A percentile compares a stretch with the other conserved stretches of the same genome.
Conservation (phyloP, 192 early-diverging fungal genomes). For the Linnemannia exigua region DNA sequence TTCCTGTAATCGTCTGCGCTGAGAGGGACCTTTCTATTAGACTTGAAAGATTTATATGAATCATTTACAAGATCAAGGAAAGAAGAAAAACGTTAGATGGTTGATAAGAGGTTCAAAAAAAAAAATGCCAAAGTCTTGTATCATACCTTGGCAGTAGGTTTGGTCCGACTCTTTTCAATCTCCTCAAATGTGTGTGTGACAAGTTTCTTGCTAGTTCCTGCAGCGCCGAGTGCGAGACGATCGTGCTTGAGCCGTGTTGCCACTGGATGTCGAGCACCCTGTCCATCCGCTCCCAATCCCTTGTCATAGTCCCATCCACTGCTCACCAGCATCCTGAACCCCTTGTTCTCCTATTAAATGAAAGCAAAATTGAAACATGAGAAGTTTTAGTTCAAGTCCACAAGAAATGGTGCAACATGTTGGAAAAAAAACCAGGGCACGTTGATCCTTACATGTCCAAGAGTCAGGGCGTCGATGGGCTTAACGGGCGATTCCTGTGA, state of each 20-base stretch:
- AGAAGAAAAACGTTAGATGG: neutral
- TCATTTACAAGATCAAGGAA: neutral
- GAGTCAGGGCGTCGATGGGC: conserved; percentile 30
- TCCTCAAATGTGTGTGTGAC: conserved; percentile 39
- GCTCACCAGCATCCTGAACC: conserved; percentile 61
- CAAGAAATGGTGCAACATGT: too few species aligned
- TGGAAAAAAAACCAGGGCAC: too few species aligned
- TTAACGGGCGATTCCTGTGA: conserved; percentile 42
- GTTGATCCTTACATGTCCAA: conserved; percentile 34
- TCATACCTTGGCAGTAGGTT: conserved; percentile 38
- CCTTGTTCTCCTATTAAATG: conserved; percentile 49
- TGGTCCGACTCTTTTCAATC: conserved; percentile 35
- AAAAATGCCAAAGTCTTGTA: neutral
- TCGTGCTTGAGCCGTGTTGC: conserved; percentile 63
- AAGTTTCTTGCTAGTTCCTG: conserved; percentile 24
- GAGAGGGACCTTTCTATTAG: conserved; percentile 32
- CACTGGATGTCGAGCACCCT: conserved; percentile 61
- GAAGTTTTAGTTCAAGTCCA: neutral
- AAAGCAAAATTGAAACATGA: neutral
- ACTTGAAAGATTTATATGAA: conserved; percentile 9
- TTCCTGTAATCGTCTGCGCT: conserved; percentile 41
- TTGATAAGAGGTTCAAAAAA: neutral
- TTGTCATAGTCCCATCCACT: conserved; percentile 68
- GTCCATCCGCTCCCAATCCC: conserved; percentile 59
- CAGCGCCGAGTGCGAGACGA: conserved; percentile 58